phyloP scores from a whole-genome alignment of 768 basidiomycete species.

The Boletus rufocinnamomeus region DNA sequence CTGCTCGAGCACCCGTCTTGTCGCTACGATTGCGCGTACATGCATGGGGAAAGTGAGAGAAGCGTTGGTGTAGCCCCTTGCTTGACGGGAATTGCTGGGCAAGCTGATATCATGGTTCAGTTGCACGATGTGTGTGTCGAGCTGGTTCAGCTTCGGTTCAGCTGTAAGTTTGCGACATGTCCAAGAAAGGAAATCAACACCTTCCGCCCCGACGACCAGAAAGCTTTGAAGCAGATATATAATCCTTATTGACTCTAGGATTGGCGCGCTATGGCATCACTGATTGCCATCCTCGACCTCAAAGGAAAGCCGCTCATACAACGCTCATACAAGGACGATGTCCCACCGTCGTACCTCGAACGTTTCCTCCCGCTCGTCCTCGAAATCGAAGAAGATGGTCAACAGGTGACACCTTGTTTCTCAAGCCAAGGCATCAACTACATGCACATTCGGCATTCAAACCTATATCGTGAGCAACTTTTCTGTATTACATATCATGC shows the following conservation, averaged over 20 bases:
- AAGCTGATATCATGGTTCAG: neutral
- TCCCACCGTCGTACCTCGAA: conserved; percentile 85
- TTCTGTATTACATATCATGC: neutral
- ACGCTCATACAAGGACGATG: conserved; percentile 94
- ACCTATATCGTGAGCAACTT: conserved; percentile 80
- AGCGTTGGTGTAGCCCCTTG: too few species aligned
- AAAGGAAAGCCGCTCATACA: conserved; percentile 99
- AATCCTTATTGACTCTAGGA: neutral
- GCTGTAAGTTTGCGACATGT: neutral
- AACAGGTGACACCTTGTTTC: conserved; percentile 96
- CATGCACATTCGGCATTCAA: conserved; percentile 98
- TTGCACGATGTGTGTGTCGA: neutral
- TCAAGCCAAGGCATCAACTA: conserved; percentile 95
- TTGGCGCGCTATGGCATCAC: conserved; percentile 48
- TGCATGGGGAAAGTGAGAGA: too few species aligned
- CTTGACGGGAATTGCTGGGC: too few species aligned
- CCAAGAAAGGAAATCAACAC: conserved; percentile 17
- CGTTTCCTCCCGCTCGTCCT: conserved; percentile 91
- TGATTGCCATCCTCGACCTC: conserved; percentile 95
- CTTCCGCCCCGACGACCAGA: neutral
- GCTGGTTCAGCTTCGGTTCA: neutral
- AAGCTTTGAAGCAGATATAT: neutral
- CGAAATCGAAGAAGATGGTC: conserved; percentile 96
- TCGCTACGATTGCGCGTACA: too few species aligned
- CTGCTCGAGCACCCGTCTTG: neutral